Base-by-base conservation (phyloP, 176 grass and related monocot species). In the Carex scoparia region DNA sequence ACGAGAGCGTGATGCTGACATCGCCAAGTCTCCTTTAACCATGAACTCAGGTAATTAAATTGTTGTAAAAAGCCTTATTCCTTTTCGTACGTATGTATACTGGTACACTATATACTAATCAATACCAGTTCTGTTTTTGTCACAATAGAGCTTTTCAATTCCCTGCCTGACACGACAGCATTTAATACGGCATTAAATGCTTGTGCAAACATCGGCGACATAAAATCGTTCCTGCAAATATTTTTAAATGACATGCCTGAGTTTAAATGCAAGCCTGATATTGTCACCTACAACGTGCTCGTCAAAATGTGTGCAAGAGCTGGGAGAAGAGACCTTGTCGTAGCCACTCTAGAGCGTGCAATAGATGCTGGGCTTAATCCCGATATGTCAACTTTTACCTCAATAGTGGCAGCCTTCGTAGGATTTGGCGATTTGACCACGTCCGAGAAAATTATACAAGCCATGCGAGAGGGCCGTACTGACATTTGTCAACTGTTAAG, bases 301-400 rank as follows among this genome's bases (percentile, higher is more conserved):
- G 78, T 98, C 81, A 98, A 98, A 88, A 94, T 94, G 90, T 93
- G 88, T 64, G 92, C 92, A 33, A 80, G 95, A 55, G 91, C 88
- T 14, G 91, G 86, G 1, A 87, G 91, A 10, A 88, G 79, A 53
- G 95, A 93, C 87, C 92, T 98, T 40, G 77, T 93, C 5, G 82
- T 81, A 16, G 82, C 85, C 56, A 88, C 87, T 42, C 82, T 90
- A 2, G 87, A 90, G 32, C 87, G 71, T 46, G 85, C 92, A 42
- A 65, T 94, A 42, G 49, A 71, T 16, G 18, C 54, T 14, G 86
- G 82, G 23, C n/a, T 98, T 60, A 11, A 48, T 3, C 94, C 95
- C 15, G 94, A 91, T 73, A 65, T 83, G 60, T 88, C 89, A 54
- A 94, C 95, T 5, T 90, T 94, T 76, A 91, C 94, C 30, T 98